Evolutionary conservation across 345 rosid genomes (phyloP).

Genomic region (Arabis alpina): DNA sequence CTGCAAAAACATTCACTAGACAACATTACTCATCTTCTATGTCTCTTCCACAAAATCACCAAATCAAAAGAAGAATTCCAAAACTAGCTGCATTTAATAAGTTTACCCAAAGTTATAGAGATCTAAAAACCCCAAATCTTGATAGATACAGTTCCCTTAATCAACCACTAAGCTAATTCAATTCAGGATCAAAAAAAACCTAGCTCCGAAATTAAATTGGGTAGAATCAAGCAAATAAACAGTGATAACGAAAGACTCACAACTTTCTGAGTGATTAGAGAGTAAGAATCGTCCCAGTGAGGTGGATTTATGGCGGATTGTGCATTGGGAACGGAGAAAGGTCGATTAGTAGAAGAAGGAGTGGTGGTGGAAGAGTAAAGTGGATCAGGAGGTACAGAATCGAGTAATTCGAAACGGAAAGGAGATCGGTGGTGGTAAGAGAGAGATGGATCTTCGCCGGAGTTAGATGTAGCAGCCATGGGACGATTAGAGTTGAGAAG

Average conservation of each 20-base stretch:
- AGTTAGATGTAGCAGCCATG: slow-evolving; percentile 51
- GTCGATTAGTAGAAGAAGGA: slow-evolving; percentile 37
- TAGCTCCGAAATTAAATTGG: slow-evolving; percentile 4
- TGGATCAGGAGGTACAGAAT: slow-evolving; percentile 42
- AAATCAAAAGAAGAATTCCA: background rate
- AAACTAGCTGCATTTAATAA: slow-evolving; percentile 13
- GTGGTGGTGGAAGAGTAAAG: slow-evolving; percentile 23
- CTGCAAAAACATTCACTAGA: slow-evolving; percentile 43
- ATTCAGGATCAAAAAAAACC: slow-evolving; percentile 17
- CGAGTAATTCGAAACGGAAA: slow-evolving; percentile 49
- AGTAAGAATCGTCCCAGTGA: slow-evolving; percentile 43
- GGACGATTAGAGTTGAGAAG: background rate
- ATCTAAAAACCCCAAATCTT: background rate
- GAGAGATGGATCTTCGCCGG: slow-evolving; percentile 52
- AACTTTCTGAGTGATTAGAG: slow-evolving; percentile 43
- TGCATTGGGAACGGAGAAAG: slow-evolving; percentile 17
- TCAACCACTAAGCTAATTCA: slow-evolving; percentile 25
- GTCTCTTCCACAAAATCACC: too few relatives aligned
- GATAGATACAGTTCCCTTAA: slow-evolving; percentile 8
- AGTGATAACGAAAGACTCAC: slow-evolving; percentile 36
- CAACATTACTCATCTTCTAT: too few relatives aligned
- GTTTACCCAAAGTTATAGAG: background rate
- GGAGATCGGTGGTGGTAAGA: slow-evolving; percentile 45
- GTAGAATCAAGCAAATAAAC: background rate
- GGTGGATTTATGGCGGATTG: slow-evolving; percentile 26